phyloP scores from a whole-genome alignment of 2,329 filamentous ascomycete species.

The Colletotrichum truncatum region DNA sequence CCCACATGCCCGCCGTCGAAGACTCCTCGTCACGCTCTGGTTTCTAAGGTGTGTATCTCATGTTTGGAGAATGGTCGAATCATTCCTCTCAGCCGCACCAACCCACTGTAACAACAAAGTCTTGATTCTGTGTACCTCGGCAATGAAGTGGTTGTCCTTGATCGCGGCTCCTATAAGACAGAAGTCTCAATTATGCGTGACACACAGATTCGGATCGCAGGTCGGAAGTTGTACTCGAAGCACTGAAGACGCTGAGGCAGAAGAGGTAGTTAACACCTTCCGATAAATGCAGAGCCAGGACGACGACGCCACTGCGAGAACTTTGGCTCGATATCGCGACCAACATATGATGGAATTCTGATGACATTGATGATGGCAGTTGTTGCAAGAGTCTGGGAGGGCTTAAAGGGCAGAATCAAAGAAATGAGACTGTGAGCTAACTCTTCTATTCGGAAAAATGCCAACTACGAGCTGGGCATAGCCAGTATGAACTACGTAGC shows the following conservation, averaged over 20 bases:
- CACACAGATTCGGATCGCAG: constrained; percentile 29
- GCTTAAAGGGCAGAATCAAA: constrained; percentile 31
- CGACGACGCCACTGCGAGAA: constrained; percentile 33
- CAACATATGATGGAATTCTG: constrained; percentile 34
- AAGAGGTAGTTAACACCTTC: constrained; percentile 34
- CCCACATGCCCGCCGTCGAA: constrained; percentile 37
- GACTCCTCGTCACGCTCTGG: constrained; percentile 31
- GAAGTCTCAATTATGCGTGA: constrained; percentile 37
- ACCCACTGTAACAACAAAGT: constrained; percentile 35
- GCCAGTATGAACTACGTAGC: too few relatives aligned
- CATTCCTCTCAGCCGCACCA: constrained; percentile 33
- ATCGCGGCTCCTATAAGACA: constrained; percentile 28
- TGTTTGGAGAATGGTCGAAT: constrained; percentile 33
- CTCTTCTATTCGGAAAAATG: constrained; percentile 35
- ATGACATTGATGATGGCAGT: constrained; percentile 23
- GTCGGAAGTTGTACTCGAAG: constrained; percentile 29
- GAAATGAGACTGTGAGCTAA: constrained; percentile 34
- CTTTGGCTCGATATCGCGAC: constrained; percentile 35
- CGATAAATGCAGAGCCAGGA: constrained; percentile 33
- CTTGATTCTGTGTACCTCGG: constrained; percentile 35
- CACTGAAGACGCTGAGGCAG: constrained; percentile 29
- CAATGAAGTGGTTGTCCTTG: constrained; percentile 35
- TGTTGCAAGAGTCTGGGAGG: constrained; percentile 33
- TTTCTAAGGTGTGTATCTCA: constrained; percentile 35
- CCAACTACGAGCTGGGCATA: too few relatives aligned